Evolutionary conservation across 495 filamentous ascomycete genomes (phyloP).

Genomic region (Hyaloscypha bicolor): DNA sequence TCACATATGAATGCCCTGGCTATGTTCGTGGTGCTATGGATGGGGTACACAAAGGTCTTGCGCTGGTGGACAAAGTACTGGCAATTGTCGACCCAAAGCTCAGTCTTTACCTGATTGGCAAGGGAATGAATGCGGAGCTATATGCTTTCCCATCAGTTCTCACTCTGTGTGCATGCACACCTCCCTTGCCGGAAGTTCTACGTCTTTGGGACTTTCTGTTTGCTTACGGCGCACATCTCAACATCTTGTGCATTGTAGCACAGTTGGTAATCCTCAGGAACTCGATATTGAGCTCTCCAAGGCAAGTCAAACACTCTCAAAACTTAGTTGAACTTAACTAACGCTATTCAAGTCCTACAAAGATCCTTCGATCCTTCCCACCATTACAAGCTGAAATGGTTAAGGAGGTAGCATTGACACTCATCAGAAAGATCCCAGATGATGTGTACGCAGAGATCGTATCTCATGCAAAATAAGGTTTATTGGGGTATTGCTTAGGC

Average conservation of each 20-base stretch:
- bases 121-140: conserved; percentile 86
- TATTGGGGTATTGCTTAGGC: conserved; percentile 7
- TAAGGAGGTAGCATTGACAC: conserved; percentile 74
- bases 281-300: conserved; percentile 75
- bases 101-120: conserved; percentile 76
- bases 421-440: conserved; percentile 84
- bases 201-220: conserved; percentile 98
- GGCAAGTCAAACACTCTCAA: conserved; percentile 54
- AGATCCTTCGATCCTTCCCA: conserved; percentile 87
- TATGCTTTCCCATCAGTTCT: conserved; percentile 98
- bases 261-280: conserved; percentile 89
- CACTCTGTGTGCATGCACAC: conserved; percentile 93
- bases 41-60: conserved; percentile 89
- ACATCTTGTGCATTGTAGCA: conserved; percentile 96
- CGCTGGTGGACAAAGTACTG: conserved; percentile 87
- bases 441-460: conserved; percentile 89
- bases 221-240: conserved; percentile 91
- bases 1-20: conserved; percentile 86
- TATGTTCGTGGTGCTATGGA: conserved; percentile 98
- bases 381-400: conserved; percentile 79
- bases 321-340: conserved; percentile 1
- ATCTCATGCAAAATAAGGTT: conserved; percentile 70
- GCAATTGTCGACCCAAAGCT: conserved; percentile 90
- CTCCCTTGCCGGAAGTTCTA: conserved; percentile 93
- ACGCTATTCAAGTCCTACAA: conserved; percentile 70